phyloP scores from a whole-genome alignment of 2,329 filamentous ascomycete genomes.

The Orbilia ellipsospora region DNA sequence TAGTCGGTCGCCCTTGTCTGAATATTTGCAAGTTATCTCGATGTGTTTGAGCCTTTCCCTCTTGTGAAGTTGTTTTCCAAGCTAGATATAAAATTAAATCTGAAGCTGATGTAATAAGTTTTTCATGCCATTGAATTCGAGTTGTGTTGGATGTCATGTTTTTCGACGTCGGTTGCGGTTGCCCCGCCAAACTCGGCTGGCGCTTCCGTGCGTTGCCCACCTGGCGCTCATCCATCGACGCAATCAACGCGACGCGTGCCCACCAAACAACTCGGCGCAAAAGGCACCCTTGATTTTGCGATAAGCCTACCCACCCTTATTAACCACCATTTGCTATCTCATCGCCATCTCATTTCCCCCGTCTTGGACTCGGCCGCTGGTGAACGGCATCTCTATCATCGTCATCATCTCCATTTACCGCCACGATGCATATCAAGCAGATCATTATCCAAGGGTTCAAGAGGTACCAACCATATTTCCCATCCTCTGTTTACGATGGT shows the following conservation, averaged over 20 bases:
- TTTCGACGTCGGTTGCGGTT: constrained; percentile 51
- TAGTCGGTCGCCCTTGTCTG: background rate
- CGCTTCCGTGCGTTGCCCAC: constrained; percentile 15
- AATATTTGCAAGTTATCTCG: background rate
- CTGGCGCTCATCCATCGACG: constrained; percentile 8
- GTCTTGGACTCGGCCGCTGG: constrained; percentile 46
- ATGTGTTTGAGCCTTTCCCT: no score
- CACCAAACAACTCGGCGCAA: constrained; percentile 50
- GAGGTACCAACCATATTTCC: constrained; percentile 70
- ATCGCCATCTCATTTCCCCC: constrained; percentile 12
- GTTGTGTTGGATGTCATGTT: constrained; percentile 54
- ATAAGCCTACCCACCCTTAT: constrained; percentile 35
- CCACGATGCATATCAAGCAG: constrained; percentile 96
- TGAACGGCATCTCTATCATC: constrained; percentile 53
- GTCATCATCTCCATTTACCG: constrained; percentile 9
- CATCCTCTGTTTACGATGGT: constrained; percentile 2
- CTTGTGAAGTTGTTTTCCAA: background rate
- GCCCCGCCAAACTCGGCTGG: constrained; percentile 28
- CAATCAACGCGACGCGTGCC: constrained; percentile 53
- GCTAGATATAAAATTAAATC: background rate
- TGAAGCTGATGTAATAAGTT: constrained; percentile 26
- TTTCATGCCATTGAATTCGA: background rate
- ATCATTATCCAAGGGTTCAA: constrained; percentile 99
- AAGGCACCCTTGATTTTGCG: constrained; percentile 20
- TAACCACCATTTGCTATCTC: constrained; percentile 4